Conservation (phyloP, 768 basidiomycete species). For the Naganishia friedmannii region DNA sequence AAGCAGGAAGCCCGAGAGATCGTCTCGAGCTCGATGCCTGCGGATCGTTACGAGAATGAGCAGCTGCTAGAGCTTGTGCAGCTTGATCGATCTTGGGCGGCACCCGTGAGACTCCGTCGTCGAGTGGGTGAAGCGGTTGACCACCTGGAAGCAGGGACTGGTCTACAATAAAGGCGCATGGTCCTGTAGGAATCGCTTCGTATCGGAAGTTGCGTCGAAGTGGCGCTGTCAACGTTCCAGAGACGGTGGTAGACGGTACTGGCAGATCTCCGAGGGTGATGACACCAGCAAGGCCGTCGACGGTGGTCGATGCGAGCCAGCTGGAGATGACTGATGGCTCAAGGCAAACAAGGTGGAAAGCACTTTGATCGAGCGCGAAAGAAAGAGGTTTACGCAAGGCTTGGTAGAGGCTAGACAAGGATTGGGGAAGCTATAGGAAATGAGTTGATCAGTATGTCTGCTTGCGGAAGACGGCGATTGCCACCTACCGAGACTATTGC, state of each 20-base stretch:
- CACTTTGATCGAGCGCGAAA: constrained; percentile 14
- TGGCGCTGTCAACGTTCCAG: background rate
- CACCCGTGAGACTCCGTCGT: background rate
- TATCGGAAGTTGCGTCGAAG: constrained; percentile 5
- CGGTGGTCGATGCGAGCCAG: background rate
- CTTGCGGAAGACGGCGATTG: background rate
- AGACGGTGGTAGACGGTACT: background rate
- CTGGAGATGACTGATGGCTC: background rate
- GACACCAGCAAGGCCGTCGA: background rate
- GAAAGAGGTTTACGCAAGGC: background rate
- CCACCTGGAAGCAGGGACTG: constrained; percentile 21
- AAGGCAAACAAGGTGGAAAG: constrained; percentile 18
- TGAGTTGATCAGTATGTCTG: background rate
- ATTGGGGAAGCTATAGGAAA: background rate
- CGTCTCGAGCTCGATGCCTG: too few species aligned
- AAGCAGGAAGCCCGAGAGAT: constrained; percentile 12
- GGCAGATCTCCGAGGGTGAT: constrained; percentile 10
- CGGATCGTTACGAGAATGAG: constrained; percentile 1
- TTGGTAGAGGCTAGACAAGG: background rate
- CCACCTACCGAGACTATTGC: constrained; percentile 23
- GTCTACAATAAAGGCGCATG: constrained; percentile 22
- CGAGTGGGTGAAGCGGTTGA: constrained; percentile 16
- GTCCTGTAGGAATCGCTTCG: background rate
- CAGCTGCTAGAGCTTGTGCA: constrained; percentile 2
- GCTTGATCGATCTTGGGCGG: constrained; percentile 14